phyloP scores from a whole-genome alignment of 352 stramenopile species.

The Pythium phragmitis region DNA sequence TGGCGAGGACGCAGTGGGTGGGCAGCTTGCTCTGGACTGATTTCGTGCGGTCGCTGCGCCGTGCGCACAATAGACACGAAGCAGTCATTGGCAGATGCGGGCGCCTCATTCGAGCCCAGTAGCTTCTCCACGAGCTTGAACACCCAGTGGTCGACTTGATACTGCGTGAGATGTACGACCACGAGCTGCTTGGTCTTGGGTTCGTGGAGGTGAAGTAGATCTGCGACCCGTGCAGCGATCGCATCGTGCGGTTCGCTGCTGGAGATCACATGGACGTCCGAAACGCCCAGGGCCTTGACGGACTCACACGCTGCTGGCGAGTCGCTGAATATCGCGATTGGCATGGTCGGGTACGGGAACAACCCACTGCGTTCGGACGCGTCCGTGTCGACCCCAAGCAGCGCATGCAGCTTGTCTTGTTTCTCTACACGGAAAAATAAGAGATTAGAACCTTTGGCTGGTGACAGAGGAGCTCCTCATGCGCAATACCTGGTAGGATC shows the following conservation, averaged over 20 bases:
- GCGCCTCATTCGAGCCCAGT: constrained; percentile 12
- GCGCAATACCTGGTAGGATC: constrained; percentile 35
- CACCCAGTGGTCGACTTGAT: constrained; percentile 41
- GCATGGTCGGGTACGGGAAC: constrained; percentile 45
- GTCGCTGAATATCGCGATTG: constrained; percentile 57
- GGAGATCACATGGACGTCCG: constrained; percentile 31
- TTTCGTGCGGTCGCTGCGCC: constrained; percentile 18
- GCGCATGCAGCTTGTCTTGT: neutral
- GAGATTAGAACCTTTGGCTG: too few relatives aligned
- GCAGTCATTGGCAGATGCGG: constrained; percentile 30
- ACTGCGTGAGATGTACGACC: constrained; percentile 47
- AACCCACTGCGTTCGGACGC: neutral
- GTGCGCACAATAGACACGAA: constrained; percentile 52
- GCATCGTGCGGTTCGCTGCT: constrained; percentile 8
- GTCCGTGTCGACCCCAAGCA: neutral
- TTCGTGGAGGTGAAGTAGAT: constrained; percentile 32
- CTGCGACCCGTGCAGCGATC: constrained; percentile 22
- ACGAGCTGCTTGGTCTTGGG: constrained; percentile 48
- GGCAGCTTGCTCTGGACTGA: constrained; percentile 7
- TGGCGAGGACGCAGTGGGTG: constrained; percentile 64
- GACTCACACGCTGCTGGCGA: constrained; percentile 34
- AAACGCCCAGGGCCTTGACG: constrained; percentile 35
- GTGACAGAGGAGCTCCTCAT: too few relatives aligned
- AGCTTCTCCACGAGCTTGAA: constrained; percentile 33
- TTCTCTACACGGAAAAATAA: constrained; percentile 28